Evolutionary conservation across 352 stramenopile genomes (phyloP), one percentile per base, ranked within the genome.

Genomic region (Globisporangium ultimum): DNA sequence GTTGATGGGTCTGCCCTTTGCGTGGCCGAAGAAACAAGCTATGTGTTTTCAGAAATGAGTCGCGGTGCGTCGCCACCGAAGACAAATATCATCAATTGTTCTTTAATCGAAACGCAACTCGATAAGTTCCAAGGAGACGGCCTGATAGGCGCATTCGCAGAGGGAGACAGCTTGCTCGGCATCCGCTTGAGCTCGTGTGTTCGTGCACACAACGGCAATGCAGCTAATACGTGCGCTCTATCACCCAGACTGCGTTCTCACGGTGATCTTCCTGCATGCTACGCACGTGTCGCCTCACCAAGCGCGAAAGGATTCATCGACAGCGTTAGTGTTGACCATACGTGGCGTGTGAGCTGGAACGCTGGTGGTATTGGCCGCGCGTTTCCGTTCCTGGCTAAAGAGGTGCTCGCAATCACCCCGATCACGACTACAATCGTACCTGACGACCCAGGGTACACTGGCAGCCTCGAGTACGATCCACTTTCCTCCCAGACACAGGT

Each of bases 381-480:
- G 9, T 15, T 10, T 51, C 46, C 7, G 24, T 32, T 32, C 24
- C 2, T 32, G 24, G 24, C 24, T 32, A 32, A 32, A 32, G 24
- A 32, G 24, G 24, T 32, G 24, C 2, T 60, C 22, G 28, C 48
- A 14, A 22, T 13, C 14, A 46, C 34, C 14, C 21, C 32, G 13
- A 20, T 3, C 22, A 18, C 11, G 52, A 57, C 17, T 7, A 21
- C 24, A 17, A 12, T 53, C 1, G 5, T 42, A 60, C 28, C 12
- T 6, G 20, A 60, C 17, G 54, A 60, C 32, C 24, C 43, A n/a
- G 54, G 54, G 6, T 61, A 70, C 45, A 54, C 51, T 24, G 68
- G 68, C 3, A 38, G 36, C 1, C 58, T 72, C 20, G 34, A 57
- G 17, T 73, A 65, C 14, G 32, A 61, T 11, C 53, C 62, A 21